Conservation (phyloP, 345 rosid genomes). For the Carallia pectinifolia region DNA sequence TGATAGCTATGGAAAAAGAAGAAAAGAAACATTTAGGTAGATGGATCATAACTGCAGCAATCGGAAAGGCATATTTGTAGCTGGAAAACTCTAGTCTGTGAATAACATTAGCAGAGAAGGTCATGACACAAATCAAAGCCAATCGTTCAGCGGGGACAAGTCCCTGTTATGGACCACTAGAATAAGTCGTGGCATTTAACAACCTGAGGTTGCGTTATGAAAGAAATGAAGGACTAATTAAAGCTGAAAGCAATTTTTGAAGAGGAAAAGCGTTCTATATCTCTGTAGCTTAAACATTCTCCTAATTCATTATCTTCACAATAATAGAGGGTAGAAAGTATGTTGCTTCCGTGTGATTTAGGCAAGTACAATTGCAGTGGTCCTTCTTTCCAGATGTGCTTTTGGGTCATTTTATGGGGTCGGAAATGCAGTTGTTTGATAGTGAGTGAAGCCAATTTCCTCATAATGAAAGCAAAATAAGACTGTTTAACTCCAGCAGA, state of each 20-base stretch:
- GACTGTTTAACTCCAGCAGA: too few relatives aligned
- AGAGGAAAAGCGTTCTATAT: neutral
- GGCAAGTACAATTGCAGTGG: conserved; percentile 13
- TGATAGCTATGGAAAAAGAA: neutral
- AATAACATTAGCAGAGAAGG: neutral
- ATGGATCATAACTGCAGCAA: conserved; percentile 29
- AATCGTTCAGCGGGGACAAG: neutral
- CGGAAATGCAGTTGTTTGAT: too few relatives aligned
- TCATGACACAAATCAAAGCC: neutral
- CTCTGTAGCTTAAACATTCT: neutral
- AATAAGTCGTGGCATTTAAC: conserved; percentile 10
- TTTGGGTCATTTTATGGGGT: neutral
- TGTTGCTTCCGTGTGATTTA: conserved; percentile 24
- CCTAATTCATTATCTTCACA: neutral
- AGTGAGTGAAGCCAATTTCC: too few relatives aligned
- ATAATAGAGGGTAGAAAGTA: neutral
- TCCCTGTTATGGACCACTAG: neutral
- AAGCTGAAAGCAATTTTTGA: neutral
- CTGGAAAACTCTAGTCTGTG: conserved; percentile 15
- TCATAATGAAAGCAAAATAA: too few relatives aligned
- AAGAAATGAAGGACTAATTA: neutral
- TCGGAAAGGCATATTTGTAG: neutral
- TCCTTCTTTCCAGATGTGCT: neutral
- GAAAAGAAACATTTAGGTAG: conserved; percentile 15
- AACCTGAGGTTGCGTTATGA: conserved; percentile 2